phyloP scores from a whole-genome alignment of 495 filamentous ascomycete genomes.

The Penicillium lividum region DNA sequence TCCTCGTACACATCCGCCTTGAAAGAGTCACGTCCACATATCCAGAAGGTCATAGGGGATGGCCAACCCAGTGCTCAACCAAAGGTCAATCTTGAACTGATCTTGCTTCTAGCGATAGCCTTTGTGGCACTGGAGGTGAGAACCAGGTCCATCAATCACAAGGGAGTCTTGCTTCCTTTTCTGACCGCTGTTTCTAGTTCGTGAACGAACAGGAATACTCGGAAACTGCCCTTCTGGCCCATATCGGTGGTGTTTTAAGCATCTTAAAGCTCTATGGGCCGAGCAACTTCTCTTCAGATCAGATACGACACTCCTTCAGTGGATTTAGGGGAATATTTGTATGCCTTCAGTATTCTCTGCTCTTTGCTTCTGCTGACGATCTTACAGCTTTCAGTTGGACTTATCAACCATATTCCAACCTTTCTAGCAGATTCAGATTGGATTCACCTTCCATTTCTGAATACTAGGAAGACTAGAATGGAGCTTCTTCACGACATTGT shows the following conservation, averaged over 20 bases:
- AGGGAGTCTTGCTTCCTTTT: background rate
- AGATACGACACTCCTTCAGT: slow-evolving; percentile 5
- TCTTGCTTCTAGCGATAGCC: background rate
- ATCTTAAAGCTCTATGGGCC: slow-evolving; percentile 8
- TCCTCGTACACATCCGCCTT: slow-evolving; percentile 1
- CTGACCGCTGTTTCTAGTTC: background rate
- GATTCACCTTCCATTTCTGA: background rate
- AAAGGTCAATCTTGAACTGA: background rate
- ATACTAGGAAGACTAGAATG: background rate
- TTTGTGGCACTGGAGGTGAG: slow-evolving; percentile 3
- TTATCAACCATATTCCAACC: background rate
- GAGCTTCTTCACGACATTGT: slow-evolving; percentile 3
- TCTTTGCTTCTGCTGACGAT: background rate
- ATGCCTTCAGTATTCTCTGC: background rate
- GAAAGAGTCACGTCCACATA: background rate
- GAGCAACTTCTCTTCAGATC: slow-evolving; percentile 3
- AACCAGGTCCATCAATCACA: background rate
- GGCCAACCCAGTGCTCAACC: background rate
- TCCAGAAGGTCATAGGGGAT: slow-evolving; percentile 1
- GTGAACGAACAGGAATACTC: slow-evolving; percentile 3
- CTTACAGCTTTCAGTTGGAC: background rate
- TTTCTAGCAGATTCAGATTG: slow-evolving; percentile 1
- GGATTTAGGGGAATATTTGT: slow-evolving; percentile 7
- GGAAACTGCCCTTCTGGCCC: background rate
- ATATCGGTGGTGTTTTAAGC: slow-evolving; percentile 4